Percentiles rank a stretch among this genome's conserved stretches.
phyloP scores from a whole-genome alignment of 108 stramenopile genomes.

The Parietichytrium sp. region DNA sequence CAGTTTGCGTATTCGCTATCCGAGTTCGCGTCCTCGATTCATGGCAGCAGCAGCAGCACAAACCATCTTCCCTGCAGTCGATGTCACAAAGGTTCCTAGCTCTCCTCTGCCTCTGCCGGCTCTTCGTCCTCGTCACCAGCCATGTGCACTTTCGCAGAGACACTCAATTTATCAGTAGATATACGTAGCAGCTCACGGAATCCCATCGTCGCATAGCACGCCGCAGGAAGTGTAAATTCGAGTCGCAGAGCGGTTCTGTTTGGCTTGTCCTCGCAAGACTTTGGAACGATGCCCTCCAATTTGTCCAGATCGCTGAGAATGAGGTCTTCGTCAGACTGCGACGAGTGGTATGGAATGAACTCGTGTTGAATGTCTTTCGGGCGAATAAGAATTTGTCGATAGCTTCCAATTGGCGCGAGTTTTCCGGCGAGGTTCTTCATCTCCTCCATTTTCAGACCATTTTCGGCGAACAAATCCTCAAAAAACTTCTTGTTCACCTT shows the following conservation, averaged over 20 bases:
- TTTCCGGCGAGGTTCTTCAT: slow-evolving; percentile 7
- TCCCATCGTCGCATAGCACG: slow-evolving; percentile 33
- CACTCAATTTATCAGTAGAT: neutral
- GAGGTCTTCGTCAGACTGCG: neutral
- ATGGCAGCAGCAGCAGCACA: too few relatives aligned
- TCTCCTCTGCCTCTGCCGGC: too few relatives aligned
- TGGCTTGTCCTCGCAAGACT: too few relatives aligned
- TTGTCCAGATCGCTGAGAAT: slow-evolving; percentile 14
- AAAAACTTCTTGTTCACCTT: neutral
- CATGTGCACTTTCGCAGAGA: too few relatives aligned
- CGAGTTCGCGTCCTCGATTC: too few relatives aligned
- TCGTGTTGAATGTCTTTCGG: neutral
- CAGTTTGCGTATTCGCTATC: too few relatives aligned
- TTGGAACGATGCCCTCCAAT: too few relatives aligned
- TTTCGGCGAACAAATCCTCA: neutral
- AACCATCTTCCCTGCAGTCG: too few relatives aligned
- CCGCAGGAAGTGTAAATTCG: neutral
- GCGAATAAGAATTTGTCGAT: neutral
- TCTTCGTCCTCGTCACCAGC: too few relatives aligned
- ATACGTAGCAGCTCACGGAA: slow-evolving; percentile 3
- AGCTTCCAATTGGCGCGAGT: slow-evolving; percentile 21
- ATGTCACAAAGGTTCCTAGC: too few relatives aligned
- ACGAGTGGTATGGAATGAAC: neutral
- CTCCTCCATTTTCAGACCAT: neutral
- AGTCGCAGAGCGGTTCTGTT: neutral